A percentile compares a stretch with the other conserved stretches of the same genome.
These are phyloP conservation scores for Pseudogymnoascus sp. DNA, from an alignment of 2,329 filamentous ascomycete genomes.

Conservation along the genomic window DNA sequence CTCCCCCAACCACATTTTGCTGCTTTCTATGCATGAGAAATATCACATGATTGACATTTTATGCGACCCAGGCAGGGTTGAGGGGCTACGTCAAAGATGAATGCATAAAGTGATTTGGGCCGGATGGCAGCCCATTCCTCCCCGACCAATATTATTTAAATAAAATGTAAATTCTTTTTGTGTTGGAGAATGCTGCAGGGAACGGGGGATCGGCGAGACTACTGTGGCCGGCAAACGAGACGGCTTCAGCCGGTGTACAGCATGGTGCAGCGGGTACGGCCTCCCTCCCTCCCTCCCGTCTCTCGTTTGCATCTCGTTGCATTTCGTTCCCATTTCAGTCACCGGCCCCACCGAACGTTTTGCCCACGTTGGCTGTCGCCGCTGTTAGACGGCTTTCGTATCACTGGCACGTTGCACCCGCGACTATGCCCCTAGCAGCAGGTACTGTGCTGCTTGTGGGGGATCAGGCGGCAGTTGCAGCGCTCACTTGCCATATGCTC, in stretches of 20 bases:
- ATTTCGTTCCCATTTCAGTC: background rate
- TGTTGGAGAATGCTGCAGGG: background rate
- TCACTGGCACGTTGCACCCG: slow-evolving; percentile 4
- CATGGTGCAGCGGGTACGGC: background rate
- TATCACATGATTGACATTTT: slow-evolving; percentile 8
- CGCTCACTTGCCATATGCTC: background rate
- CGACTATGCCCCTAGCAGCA: background rate
- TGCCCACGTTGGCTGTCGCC: background rate
- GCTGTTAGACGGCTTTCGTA: background rate
- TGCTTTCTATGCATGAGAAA: background rate
- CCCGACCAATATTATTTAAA: background rate
- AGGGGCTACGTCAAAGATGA: background rate
- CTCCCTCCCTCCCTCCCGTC: background rate
- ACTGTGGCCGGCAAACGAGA: background rate
- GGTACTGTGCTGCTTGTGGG: background rate
- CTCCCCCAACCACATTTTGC: background rate
- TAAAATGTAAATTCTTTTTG: background rate
- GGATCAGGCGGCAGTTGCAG: background rate
- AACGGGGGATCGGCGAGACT: background rate
- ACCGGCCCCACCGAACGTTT: slow-evolving; percentile 2
- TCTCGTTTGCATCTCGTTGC: background rate
- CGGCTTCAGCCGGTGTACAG: background rate
- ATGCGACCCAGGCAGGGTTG: background rate
- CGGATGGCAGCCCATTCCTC: background rate
- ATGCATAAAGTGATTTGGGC: background rate